Percentiles rank a stretch among this genome's conserved stretches.
phyloP scores from a whole-genome alignment of 2,329 filamentous ascomycete species.

The Periconia digitata region DNA sequence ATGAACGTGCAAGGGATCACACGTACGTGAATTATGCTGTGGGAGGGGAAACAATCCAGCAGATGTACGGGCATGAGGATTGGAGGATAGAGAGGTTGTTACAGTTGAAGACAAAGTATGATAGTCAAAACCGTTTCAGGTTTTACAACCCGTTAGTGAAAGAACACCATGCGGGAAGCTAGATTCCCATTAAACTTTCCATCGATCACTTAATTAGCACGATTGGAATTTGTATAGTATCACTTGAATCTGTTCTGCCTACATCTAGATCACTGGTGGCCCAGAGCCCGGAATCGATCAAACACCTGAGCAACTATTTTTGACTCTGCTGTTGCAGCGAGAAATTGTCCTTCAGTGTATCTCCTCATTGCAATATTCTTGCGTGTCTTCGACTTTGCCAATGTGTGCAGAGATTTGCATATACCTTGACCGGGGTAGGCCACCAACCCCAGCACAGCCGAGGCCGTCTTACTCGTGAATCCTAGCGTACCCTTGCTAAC shows the following conservation, averaged over 20 bases:
- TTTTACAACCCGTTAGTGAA: slow-evolving; percentile 27
- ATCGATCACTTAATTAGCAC: too few relatives aligned
- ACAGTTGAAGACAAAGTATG: slow-evolving; percentile 31
- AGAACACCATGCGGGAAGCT: too few relatives aligned
- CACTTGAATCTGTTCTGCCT: too few relatives aligned
- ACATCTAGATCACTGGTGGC: too few relatives aligned
- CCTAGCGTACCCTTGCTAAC: slow-evolving; percentile 33
- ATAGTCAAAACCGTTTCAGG: slow-evolving; percentile 29
- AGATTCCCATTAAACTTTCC: too few relatives aligned
- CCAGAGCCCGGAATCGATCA: too few relatives aligned
- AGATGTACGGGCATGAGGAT: slow-evolving; percentile 35
- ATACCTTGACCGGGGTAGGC: slow-evolving; percentile 20
- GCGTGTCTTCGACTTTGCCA: neutral
- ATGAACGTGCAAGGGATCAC: slow-evolving; percentile 2
- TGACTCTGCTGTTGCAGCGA: too few relatives aligned
- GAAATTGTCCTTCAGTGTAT: too few relatives aligned
- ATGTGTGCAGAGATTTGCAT: slow-evolving; percentile 4
- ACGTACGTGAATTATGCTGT: slow-evolving; percentile 40
- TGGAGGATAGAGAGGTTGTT: slow-evolving; percentile 27
- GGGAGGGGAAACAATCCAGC: slow-evolving; percentile 26
- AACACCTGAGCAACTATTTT: too few relatives aligned
- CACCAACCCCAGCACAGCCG: slow-evolving; percentile 11
- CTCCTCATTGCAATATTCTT: too few relatives aligned
- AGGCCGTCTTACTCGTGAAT: slow-evolving; percentile 5
- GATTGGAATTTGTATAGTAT: too few relatives aligned